Conservation (phyloP, 768 basidiomycete species). For the Amanita muscaria region DNA sequence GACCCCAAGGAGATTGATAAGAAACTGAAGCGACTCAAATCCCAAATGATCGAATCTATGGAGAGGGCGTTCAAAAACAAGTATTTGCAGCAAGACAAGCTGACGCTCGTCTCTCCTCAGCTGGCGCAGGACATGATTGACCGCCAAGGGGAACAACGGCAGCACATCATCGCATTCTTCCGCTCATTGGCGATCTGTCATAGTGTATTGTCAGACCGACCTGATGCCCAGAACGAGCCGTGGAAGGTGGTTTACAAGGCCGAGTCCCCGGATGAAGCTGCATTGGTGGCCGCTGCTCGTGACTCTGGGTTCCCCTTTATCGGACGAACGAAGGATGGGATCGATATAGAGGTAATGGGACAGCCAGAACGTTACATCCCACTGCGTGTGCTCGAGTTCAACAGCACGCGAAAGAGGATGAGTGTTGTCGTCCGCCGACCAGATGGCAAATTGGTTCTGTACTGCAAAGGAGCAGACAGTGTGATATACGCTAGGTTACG, state of each 20-base stretch:
- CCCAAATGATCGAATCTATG: conserved; percentile 70
- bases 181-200: conserved; percentile 94
- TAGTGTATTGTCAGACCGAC: conserved; percentile 75
- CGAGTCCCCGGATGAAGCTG: conserved; percentile 93
- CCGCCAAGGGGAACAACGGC: conserved; percentile 47
- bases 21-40: conserved; percentile 57
- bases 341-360: conserved; percentile 91
- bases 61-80: conserved; percentile 81
- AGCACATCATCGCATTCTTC: conserved; percentile 76
- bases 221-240: conserved; percentile 53
- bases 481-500: conserved; percentile 86
- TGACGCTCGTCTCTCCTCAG: conserved; percentile 83
- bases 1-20: conserved; percentile 65
- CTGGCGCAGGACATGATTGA: conserved; percentile 73
- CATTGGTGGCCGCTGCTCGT: conserved; percentile 84
- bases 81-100: conserved; percentile 68
- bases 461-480: conserved; percentile 96
- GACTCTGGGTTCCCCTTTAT: conserved; percentile 93
- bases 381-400: conserved; percentile 86
- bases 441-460: conserved; percentile 73
- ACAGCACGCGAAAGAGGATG: conserved; percentile 92
- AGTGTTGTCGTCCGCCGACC: conserved; percentile 83
- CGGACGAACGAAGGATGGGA: conserved; percentile 55
- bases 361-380: conserved; percentile 74
- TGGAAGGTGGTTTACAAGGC: conserved; percentile 83